Conservation (phyloP, 208 protist species). For the Crithidia expoeki region DNA sequence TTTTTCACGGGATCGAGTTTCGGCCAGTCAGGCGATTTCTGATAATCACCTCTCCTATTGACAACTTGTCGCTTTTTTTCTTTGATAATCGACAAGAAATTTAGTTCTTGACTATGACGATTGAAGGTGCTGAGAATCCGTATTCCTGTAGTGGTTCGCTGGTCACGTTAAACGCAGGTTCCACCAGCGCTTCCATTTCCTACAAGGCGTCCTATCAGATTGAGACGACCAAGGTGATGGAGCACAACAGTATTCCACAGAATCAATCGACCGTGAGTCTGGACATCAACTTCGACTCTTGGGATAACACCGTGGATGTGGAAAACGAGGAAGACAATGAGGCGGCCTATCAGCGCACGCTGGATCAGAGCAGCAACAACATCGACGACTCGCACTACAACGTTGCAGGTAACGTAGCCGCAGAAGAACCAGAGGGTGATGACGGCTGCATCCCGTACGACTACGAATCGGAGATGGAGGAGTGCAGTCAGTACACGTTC, state of each 20-base stretch:
- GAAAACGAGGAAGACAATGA: background rate
- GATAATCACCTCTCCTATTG: background rate
- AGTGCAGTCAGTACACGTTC: slow-evolving; percentile 62
- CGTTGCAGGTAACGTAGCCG: background rate
- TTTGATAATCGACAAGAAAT: background rate
- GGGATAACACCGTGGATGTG: slow-evolving; percentile 1
- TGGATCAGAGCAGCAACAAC: background rate
- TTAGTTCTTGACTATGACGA: slow-evolving; percentile 8
- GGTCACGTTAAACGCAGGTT: background rate
- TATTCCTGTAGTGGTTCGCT: slow-evolving; percentile 10
- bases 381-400: background rate
- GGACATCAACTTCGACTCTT: slow-evolving; percentile 8
- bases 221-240: background rate
- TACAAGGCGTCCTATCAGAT: background rate
- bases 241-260: background rate
- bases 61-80: slow-evolving; percentile 3
- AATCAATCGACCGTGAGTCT: slow-evolving; percentile 5
- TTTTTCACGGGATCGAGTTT: background rate
- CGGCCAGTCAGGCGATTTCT: background rate
- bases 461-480: slow-evolving; percentile 70
- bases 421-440: background rate
- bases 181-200: background rate
- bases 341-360: background rate
- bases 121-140: slow-evolving; percentile 6
- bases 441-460: slow-evolving; percentile 42